Percentiles rank a stretch among this genome's conserved stretches.
Conservation (phyloP, 306 rosid species). For the Castanea crenata region DNA sequence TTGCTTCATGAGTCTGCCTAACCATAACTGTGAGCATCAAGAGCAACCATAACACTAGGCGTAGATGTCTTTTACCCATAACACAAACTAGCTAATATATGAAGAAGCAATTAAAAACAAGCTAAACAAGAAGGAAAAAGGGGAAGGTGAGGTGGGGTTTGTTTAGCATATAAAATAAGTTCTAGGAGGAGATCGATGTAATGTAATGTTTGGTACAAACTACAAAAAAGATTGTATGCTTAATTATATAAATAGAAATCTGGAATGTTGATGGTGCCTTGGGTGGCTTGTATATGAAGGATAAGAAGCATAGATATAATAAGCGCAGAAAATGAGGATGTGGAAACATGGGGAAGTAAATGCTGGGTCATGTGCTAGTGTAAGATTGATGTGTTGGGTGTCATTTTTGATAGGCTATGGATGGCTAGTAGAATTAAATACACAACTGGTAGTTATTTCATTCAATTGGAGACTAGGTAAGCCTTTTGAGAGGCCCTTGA, state of each 20-base stretch:
- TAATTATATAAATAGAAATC: constrained; percentile 17
- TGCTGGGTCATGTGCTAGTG: constrained; percentile 48
- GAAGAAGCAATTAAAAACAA: not conserved
- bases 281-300: constrained; percentile 24
- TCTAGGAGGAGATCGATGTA: not conserved
- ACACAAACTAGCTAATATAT: constrained; percentile 12
- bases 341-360: constrained; percentile 43
- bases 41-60: constrained; percentile 24
- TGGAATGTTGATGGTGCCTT: constrained; percentile 10
- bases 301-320: constrained; percentile 12
- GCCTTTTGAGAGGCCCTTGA: constrained; percentile 19
- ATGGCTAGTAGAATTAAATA: constrained; percentile 38
- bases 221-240: constrained; percentile 17
- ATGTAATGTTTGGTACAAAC: constrained; percentile 24
- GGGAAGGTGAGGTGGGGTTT: not conserved
- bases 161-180: constrained; percentile 3
- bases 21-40: constrained; percentile 35
- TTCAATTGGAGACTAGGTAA: constrained; percentile 18
- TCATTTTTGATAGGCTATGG: constrained; percentile 13
- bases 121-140: not conserved
- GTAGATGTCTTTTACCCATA: constrained; percentile 45
- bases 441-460: constrained; percentile 32
- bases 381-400: constrained; percentile 33
- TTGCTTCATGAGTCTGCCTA: constrained; percentile 29
- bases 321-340: constrained; percentile 26